Evolutionary conservation across 2,329 filamentous ascomycete species (phyloP), one percentile per base, ranked within the genome.

Genomic region (Sporothrix phasma): DNA sequence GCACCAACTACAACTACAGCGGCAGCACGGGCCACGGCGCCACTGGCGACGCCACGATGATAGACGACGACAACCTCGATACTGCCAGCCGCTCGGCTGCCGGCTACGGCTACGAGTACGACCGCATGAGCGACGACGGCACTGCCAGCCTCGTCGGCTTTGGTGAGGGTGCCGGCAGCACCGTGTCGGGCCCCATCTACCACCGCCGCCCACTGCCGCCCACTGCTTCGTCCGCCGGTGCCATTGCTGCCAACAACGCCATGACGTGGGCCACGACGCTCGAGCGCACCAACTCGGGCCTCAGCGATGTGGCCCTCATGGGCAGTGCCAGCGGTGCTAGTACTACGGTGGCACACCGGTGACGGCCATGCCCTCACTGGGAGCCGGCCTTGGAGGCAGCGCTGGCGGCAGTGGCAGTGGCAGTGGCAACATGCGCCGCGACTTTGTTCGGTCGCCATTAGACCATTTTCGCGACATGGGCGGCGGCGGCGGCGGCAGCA

Each of bases 131-230:
- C 70, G 91, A 96, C 71, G 90, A 96, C 71, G 88, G 87, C 7
- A 87, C 86, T 61, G 90, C 88, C 2, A 93, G 88, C 67, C 80
- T 97, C 5, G 93, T 97, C 10, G 93, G 89, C 0, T 97, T 97
- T 70, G 93, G 93, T 59, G 92, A 97, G 74, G 93, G 92, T 39
- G 92, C 93, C 10, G 90, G 88, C 69, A 91, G 88, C 73, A 91
- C 91, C 5, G 87, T 92, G 64, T 90, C 87, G 66, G 91, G 91
- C 0, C 90, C 90, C 45, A 88, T 89, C 72, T 82, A 89, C 76
- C 78, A 83, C 73, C 76, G 82, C 66, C 73, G 81, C 56, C 74
- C 78, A 60, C 74, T 75, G 67, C 79, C 78, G 68, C 49, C 49
- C 6, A 24, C 54, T 5, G 24, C 47, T 1, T 53, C 61, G 69